Base-by-base conservation (phyloP, 2,329 filamentous ascomycete species). In the Grosmannia clavigera region DNA sequence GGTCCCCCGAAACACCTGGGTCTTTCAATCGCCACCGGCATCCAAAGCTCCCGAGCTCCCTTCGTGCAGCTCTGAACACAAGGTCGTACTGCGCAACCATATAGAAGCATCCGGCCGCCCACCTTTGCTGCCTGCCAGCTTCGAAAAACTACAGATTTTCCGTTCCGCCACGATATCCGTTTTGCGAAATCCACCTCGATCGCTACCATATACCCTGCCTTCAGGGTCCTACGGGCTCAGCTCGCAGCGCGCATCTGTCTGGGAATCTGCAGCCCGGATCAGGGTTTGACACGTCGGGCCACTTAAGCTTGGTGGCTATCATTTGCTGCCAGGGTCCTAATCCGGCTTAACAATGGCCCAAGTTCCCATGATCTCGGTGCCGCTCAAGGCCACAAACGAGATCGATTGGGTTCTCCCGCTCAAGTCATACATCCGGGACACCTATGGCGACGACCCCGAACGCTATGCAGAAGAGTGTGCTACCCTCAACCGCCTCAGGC, bases 401-500 rank as follows among this genome's bases (percentile, higher is more conserved):
- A 95, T 99, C 71, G 94, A 99, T 81, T 99, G 94, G 94, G 81
- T 97, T 65, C 80, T 82, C 55, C 94, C 94, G 55, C 81, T 99
- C 66, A 97, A 97, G 78, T 79, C 81, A 65, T 96, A 97, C 77
- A 99, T 99, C 68, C 84, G 91, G 66, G 82, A 91, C 67, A 95
- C 88, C 29, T 96, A 99, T 72, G 92, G 92, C 71, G 94, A 99
- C 74, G 92, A 97, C 71, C 92, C 94, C 33, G 94, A 99, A 73
- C 85, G 90, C 67, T 99, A 99, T 77, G 83, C 86, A 58, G 91
- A 97, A 73, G 94, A 99, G 80, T 97, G 94, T 77, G 86, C 85
- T 51, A 95, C 91, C 46, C 83, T 99, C 72, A 95, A 97, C 76
- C 85, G 94, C 53, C 78, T 99, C 74, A 86, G 94, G 68, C 95